Evolutionary conservation across 2,329 filamentous ascomycete genomes (phyloP).

Genomic region (Microdochium bolleyi): DNA sequence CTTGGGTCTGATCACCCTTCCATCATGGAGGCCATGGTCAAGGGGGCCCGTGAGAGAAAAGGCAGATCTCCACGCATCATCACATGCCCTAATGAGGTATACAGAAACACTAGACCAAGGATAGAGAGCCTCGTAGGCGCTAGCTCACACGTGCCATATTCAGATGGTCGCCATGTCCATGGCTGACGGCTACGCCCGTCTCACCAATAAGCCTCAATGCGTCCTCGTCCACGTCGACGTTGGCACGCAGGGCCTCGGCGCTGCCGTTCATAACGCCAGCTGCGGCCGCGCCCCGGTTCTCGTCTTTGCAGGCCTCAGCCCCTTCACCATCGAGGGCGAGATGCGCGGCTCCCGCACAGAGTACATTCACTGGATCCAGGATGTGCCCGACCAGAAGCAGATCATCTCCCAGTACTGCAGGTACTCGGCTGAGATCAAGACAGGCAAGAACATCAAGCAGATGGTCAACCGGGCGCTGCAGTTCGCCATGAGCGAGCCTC

Average conservation of each 20-base stretch:
- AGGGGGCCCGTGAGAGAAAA: constrained; percentile 59
- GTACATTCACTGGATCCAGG: constrained; percentile 83
- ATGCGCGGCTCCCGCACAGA: constrained; percentile 70
- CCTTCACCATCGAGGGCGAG: constrained; percentile 71
- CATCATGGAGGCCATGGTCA: constrained; percentile 74
- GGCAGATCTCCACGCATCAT: constrained; percentile 64
- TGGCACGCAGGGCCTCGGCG: constrained; percentile 70
- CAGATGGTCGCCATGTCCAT: constrained; percentile 81
- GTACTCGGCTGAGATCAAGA: constrained; percentile 76
- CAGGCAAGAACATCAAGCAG: constrained; percentile 80
- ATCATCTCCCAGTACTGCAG: constrained; percentile 82
- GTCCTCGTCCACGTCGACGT: constrained; percentile 79
- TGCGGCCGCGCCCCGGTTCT: constrained; percentile 67
- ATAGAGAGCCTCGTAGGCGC: too few relatives aligned
- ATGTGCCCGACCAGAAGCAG: constrained; percentile 73
- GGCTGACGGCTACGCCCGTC: constrained; percentile 71
- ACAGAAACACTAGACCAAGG: too few relatives aligned
- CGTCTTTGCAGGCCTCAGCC: constrained; percentile 71
- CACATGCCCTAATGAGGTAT: constrained; percentile 72
- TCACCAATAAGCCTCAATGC: constrained; percentile 65
- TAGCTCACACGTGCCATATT: too few relatives aligned
- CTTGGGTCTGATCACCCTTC: constrained; percentile 66
- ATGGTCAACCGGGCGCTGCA: constrained; percentile 79
- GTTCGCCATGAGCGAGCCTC: constrained; percentile 69
- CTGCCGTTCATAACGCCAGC: constrained; percentile 73